These are phyloP conservation scores for Venustampulla echinocandica DNA, from an alignment of 495 filamentous ascomycete genomes.

Conservation along the genomic window DNA sequence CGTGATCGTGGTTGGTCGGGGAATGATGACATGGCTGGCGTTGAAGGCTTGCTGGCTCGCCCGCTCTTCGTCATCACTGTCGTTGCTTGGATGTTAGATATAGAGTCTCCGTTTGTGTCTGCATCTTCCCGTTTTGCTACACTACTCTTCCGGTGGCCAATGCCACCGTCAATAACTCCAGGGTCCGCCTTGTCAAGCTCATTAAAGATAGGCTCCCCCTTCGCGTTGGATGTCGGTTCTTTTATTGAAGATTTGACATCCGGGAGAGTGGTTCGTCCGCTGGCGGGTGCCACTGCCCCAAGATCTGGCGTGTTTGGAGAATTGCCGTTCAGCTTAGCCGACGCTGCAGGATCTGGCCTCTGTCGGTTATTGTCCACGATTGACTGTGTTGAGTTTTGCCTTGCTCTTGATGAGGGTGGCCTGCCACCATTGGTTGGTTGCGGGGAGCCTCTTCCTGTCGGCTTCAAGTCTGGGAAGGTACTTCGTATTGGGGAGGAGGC, in stretches of 20 bases:
- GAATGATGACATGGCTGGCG: constrained; percentile 43
- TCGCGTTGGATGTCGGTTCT: constrained; percentile 22
- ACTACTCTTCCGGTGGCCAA: constrained; percentile 15
- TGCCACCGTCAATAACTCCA: constrained; percentile 9
- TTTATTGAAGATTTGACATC: constrained; percentile 32
- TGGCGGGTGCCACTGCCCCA: constrained; percentile 14
- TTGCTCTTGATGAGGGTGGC: constrained; percentile 56
- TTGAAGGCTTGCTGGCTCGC: constrained; percentile 55
- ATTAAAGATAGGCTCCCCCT: constrained; percentile 21
- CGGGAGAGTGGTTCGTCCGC: constrained; percentile 20
- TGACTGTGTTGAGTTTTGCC: constrained; percentile 56
- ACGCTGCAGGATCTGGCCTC: constrained; percentile 51
- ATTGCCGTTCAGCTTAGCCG: constrained; percentile 38
- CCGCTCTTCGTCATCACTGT: constrained; percentile 44
- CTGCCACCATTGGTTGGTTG: constrained; percentile 34
- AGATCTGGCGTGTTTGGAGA: constrained; percentile 30
- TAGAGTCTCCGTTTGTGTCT: constrained; percentile 17
- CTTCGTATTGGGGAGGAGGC: constrained; percentile 64
- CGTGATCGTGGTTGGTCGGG: constrained; percentile 35
- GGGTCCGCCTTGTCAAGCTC: constrained; percentile 17
- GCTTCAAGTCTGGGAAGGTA: constrained; percentile 46
- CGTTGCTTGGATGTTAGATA: constrained; percentile 9
- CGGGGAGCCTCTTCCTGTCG: constrained; percentile 32
- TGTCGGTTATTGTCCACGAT: constrained; percentile 33
- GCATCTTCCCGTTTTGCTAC: constrained; percentile 22